Evolutionary conservation across 805 yeast genomes (phyloP), one percentile per base, ranked within the genome.

Genomic region (Isabelozyma rhagii): DNA sequence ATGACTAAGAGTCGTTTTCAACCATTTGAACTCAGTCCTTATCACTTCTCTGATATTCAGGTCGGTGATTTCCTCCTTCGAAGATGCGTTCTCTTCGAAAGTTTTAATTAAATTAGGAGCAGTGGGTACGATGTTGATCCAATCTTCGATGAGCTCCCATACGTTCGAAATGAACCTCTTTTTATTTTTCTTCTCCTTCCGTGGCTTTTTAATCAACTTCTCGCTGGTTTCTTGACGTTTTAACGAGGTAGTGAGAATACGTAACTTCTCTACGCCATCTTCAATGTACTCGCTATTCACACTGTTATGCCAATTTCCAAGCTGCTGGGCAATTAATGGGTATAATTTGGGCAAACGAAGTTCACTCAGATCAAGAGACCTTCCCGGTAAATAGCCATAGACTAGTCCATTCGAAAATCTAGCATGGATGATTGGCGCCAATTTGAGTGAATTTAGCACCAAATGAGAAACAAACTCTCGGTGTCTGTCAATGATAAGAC

Each of bases 391-490:
- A 58, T 71, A 87, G 5, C 89, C 91, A 59, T 87, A 87, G 10
- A 87, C 79, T 41, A 87, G 72, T 0, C 94, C 94, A 63, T 87
- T 87, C 34, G 81, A 79, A 57, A 87, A 85, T 46, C 87, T 68
- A 4, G 88, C 85, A 60, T 80, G 80, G 25, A 87, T 76, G 0
- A 84, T 76, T 1, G 94, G 89, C 0, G 93, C 93, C 52, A 87
- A 74, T 3, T 74, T 71, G 41, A 82, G 70, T 3, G 84, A 74
- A 56, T 83, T 77, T 46, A 87, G 73, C 47, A 82, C 79, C 45
- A 83, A 61, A 61, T 87, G 93, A 49, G 87, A 84, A 15, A 85
- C 84, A 59, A 82, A 84, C 61, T 87, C 94, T 38, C 91, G 70
- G 55, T 84, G 84, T 54, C 94, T 71, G 64, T 87, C 91, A 34